Evolutionary conservation across 2,329 filamentous ascomycete genomes (phyloP).

Genomic region (Fusarium dimerum): DNA sequence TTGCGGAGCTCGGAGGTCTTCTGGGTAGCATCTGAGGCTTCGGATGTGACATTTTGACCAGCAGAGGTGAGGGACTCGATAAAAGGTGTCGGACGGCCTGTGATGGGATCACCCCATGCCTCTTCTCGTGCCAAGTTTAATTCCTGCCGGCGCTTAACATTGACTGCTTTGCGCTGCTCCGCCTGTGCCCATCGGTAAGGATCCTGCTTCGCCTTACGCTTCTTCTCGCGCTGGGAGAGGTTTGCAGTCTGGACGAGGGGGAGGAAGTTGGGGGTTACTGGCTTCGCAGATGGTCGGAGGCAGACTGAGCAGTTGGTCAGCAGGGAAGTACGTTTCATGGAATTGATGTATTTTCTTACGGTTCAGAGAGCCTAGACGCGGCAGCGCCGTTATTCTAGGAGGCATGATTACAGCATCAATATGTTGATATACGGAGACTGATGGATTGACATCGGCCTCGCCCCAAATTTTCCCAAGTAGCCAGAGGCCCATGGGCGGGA

Average conservation of each 20-base stretch:
- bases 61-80: constrained; percentile 76
- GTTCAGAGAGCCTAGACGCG: constrained; percentile 60
- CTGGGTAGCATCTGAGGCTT: constrained; percentile 45
- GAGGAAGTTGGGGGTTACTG: constrained; percentile 51
- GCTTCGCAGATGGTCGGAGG: constrained; percentile 54
- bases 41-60: constrained; percentile 45
- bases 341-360: constrained; percentile 48
- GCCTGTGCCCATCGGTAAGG: constrained; percentile 82
- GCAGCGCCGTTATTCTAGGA: constrained; percentile 63
- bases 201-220: constrained; percentile 69
- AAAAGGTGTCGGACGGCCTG: constrained; percentile 79
- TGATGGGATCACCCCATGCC: constrained; percentile 74
- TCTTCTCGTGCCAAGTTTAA: constrained; percentile 66
- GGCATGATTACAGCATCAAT: constrained; percentile 56
- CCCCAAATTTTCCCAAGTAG: constrained; percentile 38
- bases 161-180: constrained; percentile 80
- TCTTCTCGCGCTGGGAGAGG: constrained; percentile 62
- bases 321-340: not conserved
- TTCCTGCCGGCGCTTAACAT: constrained; percentile 72
- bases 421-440: constrained; percentile 22
- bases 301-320: constrained; percentile 51
- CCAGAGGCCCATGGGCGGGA: constrained; percentile 13
- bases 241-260: constrained; percentile 66
- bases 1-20: constrained; percentile 63
- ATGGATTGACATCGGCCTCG: constrained; percentile 21